These are phyloP conservation scores for Paramecium biaurelia DNA, from an alignment of 73 alveolate genomes.

Conservation along the genomic window DNA sequence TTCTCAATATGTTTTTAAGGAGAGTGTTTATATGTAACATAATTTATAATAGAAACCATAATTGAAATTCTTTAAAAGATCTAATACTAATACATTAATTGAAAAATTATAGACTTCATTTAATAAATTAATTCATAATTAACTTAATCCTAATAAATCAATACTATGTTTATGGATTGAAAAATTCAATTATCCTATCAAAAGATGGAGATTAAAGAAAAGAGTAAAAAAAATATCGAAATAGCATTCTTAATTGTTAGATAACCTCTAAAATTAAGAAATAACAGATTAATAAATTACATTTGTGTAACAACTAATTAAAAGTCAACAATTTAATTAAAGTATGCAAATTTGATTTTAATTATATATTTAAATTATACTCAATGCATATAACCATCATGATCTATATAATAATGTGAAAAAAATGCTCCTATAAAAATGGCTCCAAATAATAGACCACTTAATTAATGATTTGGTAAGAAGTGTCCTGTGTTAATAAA, in stretches of 20 bases:
- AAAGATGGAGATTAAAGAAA: background rate
- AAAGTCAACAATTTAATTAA: background rate
- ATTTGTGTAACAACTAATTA: background rate
- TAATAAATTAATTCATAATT: background rate
- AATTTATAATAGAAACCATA: background rate
- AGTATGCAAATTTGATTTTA: background rate
- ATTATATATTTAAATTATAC: background rate
- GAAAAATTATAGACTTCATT: background rate
- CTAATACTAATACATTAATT: background rate
- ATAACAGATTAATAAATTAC: background rate
- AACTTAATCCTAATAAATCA: background rate
- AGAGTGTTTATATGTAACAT: background rate
- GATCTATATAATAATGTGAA: conserved; percentile 56
- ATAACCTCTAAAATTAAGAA: background rate
- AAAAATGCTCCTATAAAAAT: conserved; percentile 57
- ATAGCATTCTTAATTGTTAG: background rate
- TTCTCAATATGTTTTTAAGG: background rate
- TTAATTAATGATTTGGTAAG: conserved; percentile 47
- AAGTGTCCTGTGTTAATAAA: conserved; percentile 51
- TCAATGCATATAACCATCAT: conserved; percentile 61
- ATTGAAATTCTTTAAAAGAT: background rate
- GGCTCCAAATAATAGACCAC: conserved; percentile 49
- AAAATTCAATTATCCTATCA: background rate
- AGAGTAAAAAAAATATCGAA: background rate
- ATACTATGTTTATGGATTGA: background rate